phyloP scores from a whole-genome alignment of 345 rosid species.

The Gossypium turneri region DNA sequence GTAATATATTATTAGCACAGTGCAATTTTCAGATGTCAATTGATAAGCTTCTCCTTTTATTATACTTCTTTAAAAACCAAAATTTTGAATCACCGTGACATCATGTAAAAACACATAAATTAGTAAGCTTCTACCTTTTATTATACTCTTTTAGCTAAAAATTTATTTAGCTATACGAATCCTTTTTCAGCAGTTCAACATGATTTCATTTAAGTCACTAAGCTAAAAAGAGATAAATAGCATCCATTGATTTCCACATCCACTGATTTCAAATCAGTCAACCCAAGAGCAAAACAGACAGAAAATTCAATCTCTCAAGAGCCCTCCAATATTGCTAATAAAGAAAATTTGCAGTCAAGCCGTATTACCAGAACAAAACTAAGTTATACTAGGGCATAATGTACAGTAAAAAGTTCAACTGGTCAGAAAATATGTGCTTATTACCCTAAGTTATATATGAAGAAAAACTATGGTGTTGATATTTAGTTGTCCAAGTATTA shows the following conservation, averaged over 20 bases:
- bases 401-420: not conserved
- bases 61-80: not conserved
- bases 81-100: not conserved
- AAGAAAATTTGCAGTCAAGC: conserved; percentile 6
- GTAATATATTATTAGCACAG: not conserved
- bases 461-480: not conserved
- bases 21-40: not conserved
- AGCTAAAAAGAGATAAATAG: conserved; percentile 7
- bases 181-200: not conserved
- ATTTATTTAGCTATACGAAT: not conserved
- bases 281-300: conserved; percentile 8
- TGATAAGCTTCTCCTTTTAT: no score
- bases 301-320: conserved; percentile 8
- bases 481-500: not conserved
- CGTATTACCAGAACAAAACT: not conserved
- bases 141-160: conserved; percentile 1
- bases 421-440: no score
- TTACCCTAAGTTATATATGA: no score
- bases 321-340: conserved; percentile 4
- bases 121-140: not conserved
- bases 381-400: not conserved
- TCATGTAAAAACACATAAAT: not conserved
- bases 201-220: not conserved
- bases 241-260: not conserved
- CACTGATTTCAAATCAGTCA: conserved; percentile 6